Base-by-base conservation (phyloP, 1,284 basidiomycete genomes). In the Sporisorium reilianum region DNA sequence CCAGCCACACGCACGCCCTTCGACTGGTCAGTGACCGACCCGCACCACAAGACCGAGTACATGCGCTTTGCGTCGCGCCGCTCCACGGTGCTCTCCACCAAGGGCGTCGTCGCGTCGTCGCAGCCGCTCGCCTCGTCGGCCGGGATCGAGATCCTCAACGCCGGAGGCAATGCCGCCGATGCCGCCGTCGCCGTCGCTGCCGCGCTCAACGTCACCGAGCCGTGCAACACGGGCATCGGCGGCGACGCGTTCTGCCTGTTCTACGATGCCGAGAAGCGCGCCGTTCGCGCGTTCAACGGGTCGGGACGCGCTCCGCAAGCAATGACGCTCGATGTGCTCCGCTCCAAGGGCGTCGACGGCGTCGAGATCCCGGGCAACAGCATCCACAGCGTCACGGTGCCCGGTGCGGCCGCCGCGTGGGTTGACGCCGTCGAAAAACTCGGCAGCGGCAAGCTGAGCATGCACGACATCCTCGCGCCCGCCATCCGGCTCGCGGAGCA, bases 331-430 rank as follows among this genome's bases (percentile, higher is more conserved):
- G 91, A 94, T 36, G 88, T 94, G 83, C 86, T 90, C 26, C 89
- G 90, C 22, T 85, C 87, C 49, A 89, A 89, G 41, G 95, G 95
- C 28, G 85, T 95, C 55, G 88, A 86, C 0, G 91, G 91, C 1
- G 80, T 85, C 44, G 87, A 85, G 36, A 84, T 87, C 32, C 83
- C 83, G 14, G 57, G 75, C 16, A 74, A 64, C 60, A 81, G 81
- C 72, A 86, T 96, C 41, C 95, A 96, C 83, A 88, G 91, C 14
- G 95, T 95, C 7, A 98, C 96, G 0, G 94, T 97, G 3, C 96
- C 96, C 67, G 94, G 95, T 49, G 92, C 93, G 20, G 92, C 95
- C 1, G 93, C 94, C 22, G 93, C 93, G 12, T 98, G 95, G 95
- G 88, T 92, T 32, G 96, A 97, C 84, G 93, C 94, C 0, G 88